Evolutionary conservation across 768 basidiomycete species (phyloP).

Genomic region (Boletus bicolor): DNA sequence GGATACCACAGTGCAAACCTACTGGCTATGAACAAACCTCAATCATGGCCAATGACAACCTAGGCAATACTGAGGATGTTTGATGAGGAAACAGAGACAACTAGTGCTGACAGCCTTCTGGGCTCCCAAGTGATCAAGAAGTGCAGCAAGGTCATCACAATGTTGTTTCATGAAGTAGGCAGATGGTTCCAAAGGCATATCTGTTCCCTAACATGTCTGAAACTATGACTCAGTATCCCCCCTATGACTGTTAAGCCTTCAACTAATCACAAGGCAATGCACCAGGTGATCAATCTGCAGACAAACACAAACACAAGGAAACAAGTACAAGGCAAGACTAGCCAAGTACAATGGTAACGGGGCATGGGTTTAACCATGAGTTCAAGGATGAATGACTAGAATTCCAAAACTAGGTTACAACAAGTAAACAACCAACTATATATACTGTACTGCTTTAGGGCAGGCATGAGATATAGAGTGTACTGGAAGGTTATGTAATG

Average conservation of each 20-base stretch:
- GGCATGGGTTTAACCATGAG: too few species aligned
- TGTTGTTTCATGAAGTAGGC: constrained; percentile 61
- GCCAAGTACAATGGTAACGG: too few species aligned
- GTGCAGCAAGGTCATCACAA: constrained; percentile 58
- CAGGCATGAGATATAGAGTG: too few species aligned
- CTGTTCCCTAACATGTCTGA: constrained; percentile 51
- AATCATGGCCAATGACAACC: constrained; percentile 79
- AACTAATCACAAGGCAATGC: too few species aligned
- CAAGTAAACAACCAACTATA: too few species aligned
- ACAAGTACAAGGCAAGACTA: too few species aligned
- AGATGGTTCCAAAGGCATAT: constrained; percentile 52
- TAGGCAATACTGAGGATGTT: constrained; percentile 13
- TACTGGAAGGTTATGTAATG: too few species aligned
- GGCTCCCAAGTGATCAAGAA: constrained; percentile 56
- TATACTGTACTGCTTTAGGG: too few species aligned
- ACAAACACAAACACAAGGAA: too few species aligned
- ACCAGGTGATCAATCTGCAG: too few species aligned
- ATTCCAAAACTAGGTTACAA: too few species aligned
- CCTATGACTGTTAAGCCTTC: constrained; percentile 12
- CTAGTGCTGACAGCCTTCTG: constrained; percentile 47
- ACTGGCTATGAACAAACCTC: constrained; percentile 64
- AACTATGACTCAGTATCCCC: constrained; percentile 64
- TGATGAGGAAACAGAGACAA: background rate
- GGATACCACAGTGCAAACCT: constrained; percentile 77
- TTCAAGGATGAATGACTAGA: too few species aligned